These are phyloP conservation scores for Metschnikowia amazonensis DNA, from an alignment of 805 yeast species.

Conservation along the genomic window DNA sequence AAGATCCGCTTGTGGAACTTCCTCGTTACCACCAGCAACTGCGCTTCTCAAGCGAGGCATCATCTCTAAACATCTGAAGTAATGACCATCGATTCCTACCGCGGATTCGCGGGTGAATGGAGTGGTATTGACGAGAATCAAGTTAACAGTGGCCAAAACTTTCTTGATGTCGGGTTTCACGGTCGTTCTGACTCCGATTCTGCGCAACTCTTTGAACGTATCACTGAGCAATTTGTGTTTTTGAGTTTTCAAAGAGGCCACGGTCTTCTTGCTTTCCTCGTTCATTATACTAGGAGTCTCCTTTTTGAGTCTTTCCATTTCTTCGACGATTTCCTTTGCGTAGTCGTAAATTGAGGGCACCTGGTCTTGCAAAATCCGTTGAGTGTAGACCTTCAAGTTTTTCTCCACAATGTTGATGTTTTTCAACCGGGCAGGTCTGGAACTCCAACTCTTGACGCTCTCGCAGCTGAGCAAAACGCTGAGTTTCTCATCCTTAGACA, in stretches of 20 bases:
- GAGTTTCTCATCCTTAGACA: conserved; percentile 14
- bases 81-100: conserved; percentile 47
- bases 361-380: conserved; percentile 27
- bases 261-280: conserved; percentile 67
- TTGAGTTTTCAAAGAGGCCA: conserved; percentile 71
- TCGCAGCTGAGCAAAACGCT: conserved; percentile 23
- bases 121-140: conserved; percentile 53
- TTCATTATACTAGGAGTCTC: conserved; percentile 74
- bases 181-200: conserved; percentile 70
- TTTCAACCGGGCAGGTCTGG: conserved; percentile 55
- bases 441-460: conserved; percentile 45
- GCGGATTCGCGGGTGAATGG: conserved; percentile 39
- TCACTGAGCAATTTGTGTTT: conserved; percentile 77
- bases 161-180: conserved; percentile 63
- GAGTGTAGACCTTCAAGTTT: conserved; percentile 52
- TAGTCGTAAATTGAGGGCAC: conserved; percentile 51
- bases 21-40: conserved; percentile 58
- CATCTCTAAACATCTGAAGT: conserved; percentile 69
- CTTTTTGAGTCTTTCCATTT: conserved; percentile 58
- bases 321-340: conserved; percentile 51
- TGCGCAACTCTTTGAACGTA: conserved; percentile 65
- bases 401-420: conserved; percentile 47
- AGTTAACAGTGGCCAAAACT: conserved; percentile 58
- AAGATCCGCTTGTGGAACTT: conserved; percentile 70
- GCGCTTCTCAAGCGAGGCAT: conserved; percentile 74